Evolutionary conservation across 2,329 filamentous ascomycete genomes (phyloP).

Genomic region (Davidsoniella virescens): DNA sequence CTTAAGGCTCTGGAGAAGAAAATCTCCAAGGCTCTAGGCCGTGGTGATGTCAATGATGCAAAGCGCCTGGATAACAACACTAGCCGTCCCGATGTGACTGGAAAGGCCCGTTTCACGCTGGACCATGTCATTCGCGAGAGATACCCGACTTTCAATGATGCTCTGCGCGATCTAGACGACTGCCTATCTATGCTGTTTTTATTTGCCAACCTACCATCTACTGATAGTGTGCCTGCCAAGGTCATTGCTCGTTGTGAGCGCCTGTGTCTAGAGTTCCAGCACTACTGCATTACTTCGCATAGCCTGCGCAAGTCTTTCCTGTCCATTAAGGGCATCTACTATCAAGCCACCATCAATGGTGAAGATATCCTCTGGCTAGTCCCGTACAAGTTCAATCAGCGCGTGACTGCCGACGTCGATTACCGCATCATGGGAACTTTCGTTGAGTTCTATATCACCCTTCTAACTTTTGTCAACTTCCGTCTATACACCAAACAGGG

Average conservation of each 20-base stretch:
- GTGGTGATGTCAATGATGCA: slow-evolving; percentile 81
- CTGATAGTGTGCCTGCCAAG: slow-evolving; percentile 76
- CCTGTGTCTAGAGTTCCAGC: slow-evolving; percentile 87
- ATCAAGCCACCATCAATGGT: slow-evolving; percentile 91
- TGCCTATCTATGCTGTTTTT: slow-evolving; percentile 93
- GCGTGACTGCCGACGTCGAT: slow-evolving; percentile 83
- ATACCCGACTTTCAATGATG: slow-evolving; percentile 93
- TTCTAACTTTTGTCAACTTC: slow-evolving; percentile 93
- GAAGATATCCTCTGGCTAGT: slow-evolving; percentile 96
- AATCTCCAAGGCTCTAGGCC: slow-evolving; percentile 79
- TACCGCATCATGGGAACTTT: slow-evolving; percentile 99
- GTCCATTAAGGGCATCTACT: slow-evolving; percentile 98
- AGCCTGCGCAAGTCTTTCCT: slow-evolving; percentile 90
- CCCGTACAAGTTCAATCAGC: slow-evolving; percentile 94
- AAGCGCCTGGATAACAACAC: slow-evolving; percentile 76
- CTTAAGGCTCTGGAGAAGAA: slow-evolving; percentile 97
- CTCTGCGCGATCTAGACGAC: slow-evolving; percentile 87
- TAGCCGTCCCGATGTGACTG: slow-evolving; percentile 72
- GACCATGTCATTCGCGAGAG: slow-evolving; percentile 97
- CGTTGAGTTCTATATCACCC: slow-evolving; percentile 94
- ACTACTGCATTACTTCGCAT: slow-evolving; percentile 87
- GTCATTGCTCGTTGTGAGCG: slow-evolving; percentile 92
- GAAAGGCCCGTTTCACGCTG: slow-evolving; percentile 75
- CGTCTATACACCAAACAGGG: slow-evolving; percentile 81
- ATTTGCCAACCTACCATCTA: slow-evolving; percentile 90